A percentile compares a stretch with the other conserved stretches of the same genome.
Evolutionary conservation across 768 basidiomycete genomes (phyloP).

Genomic region (Boletus subcaerulescens): DNA sequence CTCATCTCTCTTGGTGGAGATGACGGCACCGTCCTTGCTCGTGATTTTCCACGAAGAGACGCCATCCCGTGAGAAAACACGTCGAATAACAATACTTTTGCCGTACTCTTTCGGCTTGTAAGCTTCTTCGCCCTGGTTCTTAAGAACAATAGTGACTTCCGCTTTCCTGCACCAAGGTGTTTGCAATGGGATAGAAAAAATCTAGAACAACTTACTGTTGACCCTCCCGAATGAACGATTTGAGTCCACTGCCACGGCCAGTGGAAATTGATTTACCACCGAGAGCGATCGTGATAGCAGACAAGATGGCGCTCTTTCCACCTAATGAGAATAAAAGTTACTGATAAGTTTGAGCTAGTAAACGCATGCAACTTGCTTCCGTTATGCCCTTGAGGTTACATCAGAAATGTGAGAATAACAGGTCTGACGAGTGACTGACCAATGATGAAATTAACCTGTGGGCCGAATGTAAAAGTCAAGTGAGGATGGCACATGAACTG

Average conservation of each 20-base stretch:
- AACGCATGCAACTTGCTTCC: constrained; percentile 64
- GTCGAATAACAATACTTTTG: constrained; percentile 78
- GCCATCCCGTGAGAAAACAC: constrained; percentile 76
- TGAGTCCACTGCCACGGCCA: constrained; percentile 82
- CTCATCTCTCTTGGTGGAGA: constrained; percentile 81
- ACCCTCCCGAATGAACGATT: constrained; percentile 83
- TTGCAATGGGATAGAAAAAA: constrained; percentile 24
- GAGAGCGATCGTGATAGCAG: constrained; percentile 88
- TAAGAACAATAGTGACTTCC: constrained; percentile 76
- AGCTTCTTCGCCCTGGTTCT: constrained; percentile 91
- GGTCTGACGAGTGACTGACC: constrained; percentile 42
- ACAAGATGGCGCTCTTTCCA: constrained; percentile 92
- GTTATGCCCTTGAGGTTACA: constrained; percentile 64
- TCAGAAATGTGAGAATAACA: constrained; percentile 5
- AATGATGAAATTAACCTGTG: constrained; percentile 96
- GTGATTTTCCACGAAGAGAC: constrained; percentile 80
- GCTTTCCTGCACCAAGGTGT: constrained; percentile 41
- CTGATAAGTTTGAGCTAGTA: background rate
- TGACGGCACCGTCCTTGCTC: constrained; percentile 56
- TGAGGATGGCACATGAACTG: constrained; percentile 97
- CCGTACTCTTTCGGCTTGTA: constrained; percentile 85
- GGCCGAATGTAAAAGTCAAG: constrained; percentile 80
- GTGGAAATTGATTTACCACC: constrained; percentile 93
- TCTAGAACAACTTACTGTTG: constrained; percentile 51
- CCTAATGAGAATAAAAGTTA: constrained; percentile 45